Evolutionary conservation across 352 stramenopile genomes (phyloP), one percentile per base, ranked within the genome.

Genomic region (Phytopythium boreale): DNA sequence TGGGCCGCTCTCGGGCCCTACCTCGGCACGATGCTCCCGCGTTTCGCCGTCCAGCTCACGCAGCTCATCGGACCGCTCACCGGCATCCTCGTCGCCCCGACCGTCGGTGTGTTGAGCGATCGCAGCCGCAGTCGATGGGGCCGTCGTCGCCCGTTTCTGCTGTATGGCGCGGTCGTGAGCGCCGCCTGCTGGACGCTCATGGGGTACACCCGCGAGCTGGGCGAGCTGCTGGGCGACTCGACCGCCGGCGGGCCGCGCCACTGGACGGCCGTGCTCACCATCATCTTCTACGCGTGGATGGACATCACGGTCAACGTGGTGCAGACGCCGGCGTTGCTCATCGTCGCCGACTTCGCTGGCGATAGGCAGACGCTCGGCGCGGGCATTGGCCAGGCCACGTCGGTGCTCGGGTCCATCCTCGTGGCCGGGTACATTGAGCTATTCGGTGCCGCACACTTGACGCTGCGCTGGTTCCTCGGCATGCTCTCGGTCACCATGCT

Each of bases 201-300:
- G 80, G 83, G 84, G 46, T 87, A 84, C 65, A 88, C 82, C 24
- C 69, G 72, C 22, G 65, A 87, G n/a, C 69, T 93, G 22, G 85
- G 83, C n/a, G 71, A 83, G 14, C 27, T 77, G 4, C 70, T 92
- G 14, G 85, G 85, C 27, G 83, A 93, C 58, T 68, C 68, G 0
- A 77, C 70, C 1, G 64, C 80, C 12, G 24, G 36, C 10, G 31
- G 37, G 31, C n/a, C 63, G 41, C 79, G 80, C 19, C 66, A 70
- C n/a, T 89, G 72, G 67, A 91, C 82, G 8, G 74, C 78, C 9
- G 62, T 75, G 41, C 67, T 93, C 57, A 87, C 77, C 22, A 75
- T 93, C 34, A 19, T 90, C 29, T 90, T 90, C 66, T 93, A 93
- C 69, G 83, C 81, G 27, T 93, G 81, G 83, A 93, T 92, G 81